Percentiles rank a stretch among this genome's conserved stretches.
phyloP scores from a whole-genome alignment of 192 early-diverging fungal species.

The Backusella morwellensis region DNA sequence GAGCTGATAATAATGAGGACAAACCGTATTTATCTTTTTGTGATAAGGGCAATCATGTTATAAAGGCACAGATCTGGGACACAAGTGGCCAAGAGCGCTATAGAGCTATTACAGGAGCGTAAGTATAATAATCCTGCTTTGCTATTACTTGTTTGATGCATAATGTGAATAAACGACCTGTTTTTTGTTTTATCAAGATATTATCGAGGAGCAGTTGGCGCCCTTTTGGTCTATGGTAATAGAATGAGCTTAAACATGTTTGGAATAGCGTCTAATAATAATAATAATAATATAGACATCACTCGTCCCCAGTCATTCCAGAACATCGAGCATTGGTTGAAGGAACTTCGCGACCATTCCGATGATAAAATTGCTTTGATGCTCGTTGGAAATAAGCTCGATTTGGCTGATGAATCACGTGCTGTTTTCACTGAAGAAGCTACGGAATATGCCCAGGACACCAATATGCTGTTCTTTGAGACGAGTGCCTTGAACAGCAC shows the following conservation, averaged over 20 bases:
- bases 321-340: slow-evolving; percentile 91
- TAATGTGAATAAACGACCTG: neutral
- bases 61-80: slow-evolving; percentile 64
- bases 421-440: slow-evolving; percentile 80
- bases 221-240: slow-evolving; percentile 86
- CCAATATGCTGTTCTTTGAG: slow-evolving; percentile 83
- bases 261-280: no score
- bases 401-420: slow-evolving; percentile 68
- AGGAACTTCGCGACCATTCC: slow-evolving; percentile 95
- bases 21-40: neutral
- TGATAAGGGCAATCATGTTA: slow-evolving; percentile 15
- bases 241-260: neutral
- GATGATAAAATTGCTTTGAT: slow-evolving; percentile 94
- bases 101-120: slow-evolving; percentile 78
- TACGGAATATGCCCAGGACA: slow-evolving; percentile 75
- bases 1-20: neutral
- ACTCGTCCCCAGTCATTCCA: slow-evolving; percentile 75
- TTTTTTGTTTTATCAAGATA: slow-evolving; percentile 54
- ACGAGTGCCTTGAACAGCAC: slow-evolving; percentile 78
- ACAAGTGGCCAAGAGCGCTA: slow-evolving; percentile 95
- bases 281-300: slow-evolving; percentile 25
- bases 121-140: slow-evolving; percentile 14
- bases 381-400: slow-evolving; percentile 94
- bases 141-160: neutral
- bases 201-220: slow-evolving; percentile 94